These are phyloP conservation scores for Pyrenochaeta sp. DNA, from an alignment of 2,329 filamentous ascomycete genomes.

Conservation along the genomic window DNA sequence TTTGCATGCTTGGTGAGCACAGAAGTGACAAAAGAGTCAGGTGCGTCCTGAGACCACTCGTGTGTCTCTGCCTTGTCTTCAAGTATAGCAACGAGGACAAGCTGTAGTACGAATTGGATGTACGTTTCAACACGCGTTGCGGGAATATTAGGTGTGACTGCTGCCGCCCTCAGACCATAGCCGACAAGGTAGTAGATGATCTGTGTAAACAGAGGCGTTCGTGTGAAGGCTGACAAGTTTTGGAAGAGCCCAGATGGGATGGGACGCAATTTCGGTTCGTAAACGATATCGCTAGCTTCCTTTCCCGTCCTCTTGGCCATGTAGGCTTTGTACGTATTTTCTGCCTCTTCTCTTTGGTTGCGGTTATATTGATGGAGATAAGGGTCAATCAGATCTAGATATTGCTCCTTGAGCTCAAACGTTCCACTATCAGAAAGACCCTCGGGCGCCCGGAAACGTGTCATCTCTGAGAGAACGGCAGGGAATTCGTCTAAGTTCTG, in stretches of 20 bases:
- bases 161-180: constrained; percentile 76
- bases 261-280: constrained; percentile 82
- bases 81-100: constrained; percentile 83
- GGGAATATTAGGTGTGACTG: constrained; percentile 77
- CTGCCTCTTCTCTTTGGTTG: constrained; percentile 95
- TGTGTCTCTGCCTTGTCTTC: constrained; percentile 73
- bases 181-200: constrained; percentile 88
- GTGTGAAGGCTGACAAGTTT: constrained; percentile 79
- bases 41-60: constrained; percentile 52
- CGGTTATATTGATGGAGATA: constrained; percentile 97
- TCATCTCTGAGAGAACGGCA: constrained; percentile 83
- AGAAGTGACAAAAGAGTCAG: constrained; percentile 75
- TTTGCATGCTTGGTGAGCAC: constrained; percentile 72
- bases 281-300: constrained; percentile 82
- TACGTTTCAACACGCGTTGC: constrained; percentile 88
- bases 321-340: constrained; percentile 85
- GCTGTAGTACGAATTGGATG: constrained; percentile 87
- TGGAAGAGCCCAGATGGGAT: constrained; percentile 82
- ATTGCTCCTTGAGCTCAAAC: constrained; percentile 89
- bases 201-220: constrained; percentile 85
- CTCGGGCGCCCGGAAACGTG: constrained; percentile 88
- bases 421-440: constrained; percentile 91
- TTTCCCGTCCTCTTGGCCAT: constrained; percentile 89
- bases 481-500: constrained; percentile 91
- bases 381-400: constrained; percentile 87